phyloP scores from a whole-genome alignment of 2,329 filamentous ascomycete genomes.

The Fusarium sarcochroum region DNA sequence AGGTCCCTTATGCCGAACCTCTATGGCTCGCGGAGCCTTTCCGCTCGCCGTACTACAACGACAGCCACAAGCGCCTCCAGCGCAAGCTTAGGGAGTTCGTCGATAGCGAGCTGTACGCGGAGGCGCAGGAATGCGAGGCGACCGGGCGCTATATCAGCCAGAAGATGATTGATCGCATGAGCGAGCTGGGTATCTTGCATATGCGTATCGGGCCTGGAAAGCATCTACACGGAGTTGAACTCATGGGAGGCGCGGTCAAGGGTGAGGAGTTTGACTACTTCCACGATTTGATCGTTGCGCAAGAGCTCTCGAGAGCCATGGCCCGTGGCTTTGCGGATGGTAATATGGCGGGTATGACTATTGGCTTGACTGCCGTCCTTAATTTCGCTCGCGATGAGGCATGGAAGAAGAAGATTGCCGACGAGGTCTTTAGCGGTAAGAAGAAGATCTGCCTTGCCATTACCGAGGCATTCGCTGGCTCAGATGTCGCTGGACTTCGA shows the following conservation, averaged over 20 bases:
- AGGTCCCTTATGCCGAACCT: slow-evolving; percentile 87
- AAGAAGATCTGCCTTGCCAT: slow-evolving; percentile 93
- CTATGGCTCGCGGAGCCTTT: slow-evolving; percentile 85
- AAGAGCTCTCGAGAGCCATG: slow-evolving; percentile 80
- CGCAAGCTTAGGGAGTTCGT: slow-evolving; percentile 80
- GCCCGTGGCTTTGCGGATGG: slow-evolving; percentile 88
- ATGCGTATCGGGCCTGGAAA: slow-evolving; percentile 88
- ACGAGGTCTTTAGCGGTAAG: slow-evolving; percentile 81
- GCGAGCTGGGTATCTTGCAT: slow-evolving; percentile 79
- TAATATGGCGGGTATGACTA: slow-evolving; percentile 89
- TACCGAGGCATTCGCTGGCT: slow-evolving; percentile 88
- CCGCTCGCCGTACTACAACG: slow-evolving; percentile 84
- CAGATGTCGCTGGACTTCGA: slow-evolving; percentile 82
- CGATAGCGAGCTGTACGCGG: slow-evolving; percentile 78
- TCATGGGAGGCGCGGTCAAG: slow-evolving; percentile 78
- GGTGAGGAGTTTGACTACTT: slow-evolving; percentile 90
- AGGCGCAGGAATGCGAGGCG: slow-evolving; percentile 82
- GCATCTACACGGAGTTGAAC: slow-evolving; percentile 79
- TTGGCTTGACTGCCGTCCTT: slow-evolving; percentile 82
- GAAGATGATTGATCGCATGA: slow-evolving; percentile 83
- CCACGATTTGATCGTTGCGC: slow-evolving; percentile 82
- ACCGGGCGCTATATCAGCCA: slow-evolving; percentile 79
- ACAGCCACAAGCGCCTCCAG: slow-evolving; percentile 78
- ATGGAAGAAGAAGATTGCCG: slow-evolving; percentile 75
- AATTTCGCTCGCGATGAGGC: slow-evolving; percentile 80